Percentiles rank a stretch among this genome's conserved stretches.
Evolutionary conservation across 495 filamentous ascomycete species (phyloP).

Genomic region (Cercophora samala): DNA sequence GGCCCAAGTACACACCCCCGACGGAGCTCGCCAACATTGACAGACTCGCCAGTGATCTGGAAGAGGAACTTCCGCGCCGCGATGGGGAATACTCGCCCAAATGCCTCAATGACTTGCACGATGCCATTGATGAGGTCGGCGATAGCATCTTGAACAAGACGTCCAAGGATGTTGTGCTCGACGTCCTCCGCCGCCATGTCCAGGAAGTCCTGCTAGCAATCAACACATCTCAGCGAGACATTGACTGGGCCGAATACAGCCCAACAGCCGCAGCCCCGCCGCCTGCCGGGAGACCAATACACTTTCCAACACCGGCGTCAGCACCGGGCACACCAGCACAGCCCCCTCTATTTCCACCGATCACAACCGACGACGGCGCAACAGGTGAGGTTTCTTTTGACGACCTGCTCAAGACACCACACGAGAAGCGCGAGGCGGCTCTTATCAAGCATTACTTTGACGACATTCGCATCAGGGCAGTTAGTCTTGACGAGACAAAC

Average conservation of each 20-base stretch:
- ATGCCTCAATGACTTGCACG: conserved; percentile 21
- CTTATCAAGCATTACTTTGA: conserved; percentile 28
- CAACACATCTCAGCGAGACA: conserved; percentile 17
- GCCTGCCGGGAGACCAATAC: neutral
- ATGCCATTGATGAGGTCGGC: conserved; percentile 21
- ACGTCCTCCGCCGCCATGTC: conserved; percentile 28
- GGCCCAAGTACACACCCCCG: neutral
- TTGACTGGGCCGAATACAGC: neutral
- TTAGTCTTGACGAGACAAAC: conserved; percentile 5
- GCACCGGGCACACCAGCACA: neutral
- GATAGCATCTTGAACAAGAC: conserved; percentile 10
- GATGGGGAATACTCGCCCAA: conserved; percentile 19
- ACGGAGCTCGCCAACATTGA: conserved; percentile 12
- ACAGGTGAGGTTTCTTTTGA: conserved; percentile 18
- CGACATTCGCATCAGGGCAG: conserved; percentile 17
- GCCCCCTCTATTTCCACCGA: neutral
- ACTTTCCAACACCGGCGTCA: neutral
- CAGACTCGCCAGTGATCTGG: conserved; percentile 7
- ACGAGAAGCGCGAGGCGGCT: conserved; percentile 24
- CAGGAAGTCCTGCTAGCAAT: conserved; percentile 25
- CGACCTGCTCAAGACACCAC: conserved; percentile 20
- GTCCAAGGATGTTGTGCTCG: conserved; percentile 22
- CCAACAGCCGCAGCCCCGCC: neutral
- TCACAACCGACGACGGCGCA: neutral
- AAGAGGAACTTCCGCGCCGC: conserved; percentile 9